Evolutionary conservation across 2,329 filamentous ascomycete genomes (phyloP).

Genomic region (Fusarium sp.): DNA sequence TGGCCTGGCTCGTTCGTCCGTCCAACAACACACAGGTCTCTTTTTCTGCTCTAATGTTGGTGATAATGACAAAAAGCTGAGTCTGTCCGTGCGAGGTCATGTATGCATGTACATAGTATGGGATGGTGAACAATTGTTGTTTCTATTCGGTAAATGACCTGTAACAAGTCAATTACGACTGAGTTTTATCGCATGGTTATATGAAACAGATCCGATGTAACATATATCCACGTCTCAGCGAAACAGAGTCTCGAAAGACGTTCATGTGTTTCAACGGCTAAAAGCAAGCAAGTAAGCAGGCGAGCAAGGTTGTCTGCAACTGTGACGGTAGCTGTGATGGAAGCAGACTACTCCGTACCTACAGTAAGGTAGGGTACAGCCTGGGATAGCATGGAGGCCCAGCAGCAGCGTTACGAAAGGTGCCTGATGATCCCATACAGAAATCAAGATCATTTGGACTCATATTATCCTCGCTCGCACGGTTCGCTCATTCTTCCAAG

Average conservation of each 20-base stretch:
- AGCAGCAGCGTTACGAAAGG: neutral
- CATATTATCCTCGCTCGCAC: neutral
- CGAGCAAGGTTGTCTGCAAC: neutral
- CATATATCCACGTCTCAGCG: conserved; percentile 36
- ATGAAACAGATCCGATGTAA: neutral
- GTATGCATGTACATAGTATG: neutral
- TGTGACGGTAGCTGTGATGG: neutral
- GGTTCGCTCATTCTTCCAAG: conserved; percentile 7
- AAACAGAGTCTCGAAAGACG: conserved; percentile 17
- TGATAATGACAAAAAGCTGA: conserved; percentile 11
- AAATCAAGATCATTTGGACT: neutral
- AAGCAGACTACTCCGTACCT: neutral
- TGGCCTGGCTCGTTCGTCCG: conserved; percentile 2
- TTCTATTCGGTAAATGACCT: neutral
- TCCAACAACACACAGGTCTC: neutral
- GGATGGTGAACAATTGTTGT: conserved; percentile 20
- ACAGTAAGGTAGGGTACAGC: neutral
- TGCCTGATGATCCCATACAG: neutral
- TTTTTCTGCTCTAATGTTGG: conserved; percentile 7
- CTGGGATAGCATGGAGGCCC: neutral
- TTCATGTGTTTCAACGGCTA: conserved; percentile 23
- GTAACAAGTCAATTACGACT: neutral
- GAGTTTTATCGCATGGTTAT: neutral
- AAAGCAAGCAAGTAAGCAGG: conserved; percentile 23
- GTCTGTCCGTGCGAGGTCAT: conserved; percentile 37